These are phyloP conservation scores for Acanthamoeba royreba DNA, from an alignment of 208 protist species.

Conservation along the genomic window DNA sequence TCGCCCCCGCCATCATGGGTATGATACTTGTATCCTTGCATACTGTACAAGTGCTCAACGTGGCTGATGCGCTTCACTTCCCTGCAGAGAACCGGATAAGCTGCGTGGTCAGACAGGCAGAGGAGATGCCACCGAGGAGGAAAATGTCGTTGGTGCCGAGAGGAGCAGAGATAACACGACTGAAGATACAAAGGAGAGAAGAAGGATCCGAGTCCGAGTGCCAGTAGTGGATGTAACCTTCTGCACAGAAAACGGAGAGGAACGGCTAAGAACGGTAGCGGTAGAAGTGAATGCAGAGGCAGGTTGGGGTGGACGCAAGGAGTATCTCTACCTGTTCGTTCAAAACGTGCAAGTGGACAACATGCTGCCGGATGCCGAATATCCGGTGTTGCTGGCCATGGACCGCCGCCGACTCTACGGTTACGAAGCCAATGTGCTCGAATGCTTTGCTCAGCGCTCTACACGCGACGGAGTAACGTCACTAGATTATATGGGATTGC, in stretches of 20 bases:
- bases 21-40: neutral
- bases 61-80: neutral
- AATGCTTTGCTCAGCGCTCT: neutral
- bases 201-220: neutral
- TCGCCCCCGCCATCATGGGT: neutral
- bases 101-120: too few species aligned
- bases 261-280: neutral
- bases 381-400: neutral
- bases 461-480: neutral
- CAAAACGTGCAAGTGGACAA: neutral
- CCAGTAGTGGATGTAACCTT: neutral
- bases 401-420: neutral
- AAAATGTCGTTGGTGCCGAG: neutral
- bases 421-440: constrained; percentile 17
- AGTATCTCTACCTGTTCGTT: neutral
- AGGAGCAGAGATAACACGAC: neutral
- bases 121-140: neutral
- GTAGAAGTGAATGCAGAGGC: neutral
- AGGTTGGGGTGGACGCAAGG: neutral
- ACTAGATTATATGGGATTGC: neutral
- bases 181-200: neutral
- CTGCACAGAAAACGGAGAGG: neutral
- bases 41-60: neutral
- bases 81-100: neutral
- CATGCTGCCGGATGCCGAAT: constrained; percentile 31